Evolutionary conservation across 140 eudicot species (phyloP), one percentile per base, ranked within the genome.

Genomic region (Oenanthe javanica): DNA sequence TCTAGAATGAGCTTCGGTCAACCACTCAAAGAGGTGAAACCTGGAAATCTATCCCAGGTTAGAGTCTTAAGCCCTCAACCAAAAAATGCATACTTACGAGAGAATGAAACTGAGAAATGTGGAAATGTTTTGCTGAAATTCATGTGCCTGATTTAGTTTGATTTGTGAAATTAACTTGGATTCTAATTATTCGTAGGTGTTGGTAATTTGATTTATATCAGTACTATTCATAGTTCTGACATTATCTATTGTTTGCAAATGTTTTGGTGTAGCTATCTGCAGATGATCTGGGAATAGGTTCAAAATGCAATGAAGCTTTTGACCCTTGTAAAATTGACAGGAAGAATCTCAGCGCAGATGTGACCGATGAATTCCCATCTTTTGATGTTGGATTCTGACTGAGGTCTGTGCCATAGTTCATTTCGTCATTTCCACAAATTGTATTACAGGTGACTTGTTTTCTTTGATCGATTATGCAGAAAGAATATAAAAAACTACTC

Each of bases 351-450:
- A 74, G 27, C 61, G 64, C 78, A n/a, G 79, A 6, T 49, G 81
- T 72, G 45, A 55, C 64, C 54, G 83, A 73, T 14, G 96, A 90
- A 50, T 72, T 82, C 78, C 98, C 98, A 70, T 89, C 93, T 88
- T 94, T 92, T 82, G 97, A 92, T 88, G 93, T 94, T 79, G 96
- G 96, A 79, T 84, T 92, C 85, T 90, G 88, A 79, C 85, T 79
- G 79, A 54, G n/a, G 64, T 25, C 3, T 48, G 63, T 25, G 5
- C 43, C 78, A 48, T 48, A 47, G 42, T 48, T 75, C 52, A 48
- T 48, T 75, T 18, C 4, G 4, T 75, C 15, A 47, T 12, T 75
- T 49, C 25, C 18, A 9, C 61, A 14, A 42, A 72, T 21, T 36
- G 61, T 64, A 16, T 52, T 54, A 2, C 50, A 59, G 36, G 14